Conservation (phyloP, 2,329 filamentous ascomycete species). For the Clarireedia hainanense region DNA sequence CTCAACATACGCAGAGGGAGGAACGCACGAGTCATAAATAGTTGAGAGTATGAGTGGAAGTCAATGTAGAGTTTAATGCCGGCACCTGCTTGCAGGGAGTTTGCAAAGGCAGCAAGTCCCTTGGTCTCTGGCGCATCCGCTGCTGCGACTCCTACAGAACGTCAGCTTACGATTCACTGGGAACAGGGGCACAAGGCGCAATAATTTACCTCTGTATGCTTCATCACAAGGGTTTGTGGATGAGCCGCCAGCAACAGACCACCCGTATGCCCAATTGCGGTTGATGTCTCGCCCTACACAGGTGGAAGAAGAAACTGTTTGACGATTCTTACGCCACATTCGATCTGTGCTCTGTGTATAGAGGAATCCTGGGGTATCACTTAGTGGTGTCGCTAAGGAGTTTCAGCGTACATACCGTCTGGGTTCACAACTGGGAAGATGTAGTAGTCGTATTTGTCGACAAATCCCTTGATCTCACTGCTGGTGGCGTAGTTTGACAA, state of each 20-base stretch:
- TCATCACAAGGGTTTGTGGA: conserved; percentile 44
- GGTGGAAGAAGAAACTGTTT: conserved; percentile 32
- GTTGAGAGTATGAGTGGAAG: conserved; percentile 56
- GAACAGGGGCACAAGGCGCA: background rate
- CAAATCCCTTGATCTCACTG: conserved; percentile 35
- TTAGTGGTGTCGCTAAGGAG: background rate
- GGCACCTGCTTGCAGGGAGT: conserved; percentile 34
- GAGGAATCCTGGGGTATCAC: conserved; percentile 40
- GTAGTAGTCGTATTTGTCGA: conserved; percentile 59
- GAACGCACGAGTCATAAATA: conserved; percentile 40
- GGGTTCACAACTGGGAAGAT: conserved; percentile 56
- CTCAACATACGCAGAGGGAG: background rate
- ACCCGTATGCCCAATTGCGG: conserved; percentile 48
- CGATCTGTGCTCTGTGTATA: conserved; percentile 49
- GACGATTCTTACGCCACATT: conserved; percentile 55
- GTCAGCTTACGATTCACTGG: background rate
- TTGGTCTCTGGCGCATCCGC: conserved; percentile 45
- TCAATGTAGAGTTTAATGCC: conserved; percentile 57
- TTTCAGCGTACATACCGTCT: conserved; percentile 37
- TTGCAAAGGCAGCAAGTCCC: conserved; percentile 40
- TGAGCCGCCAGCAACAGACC: conserved; percentile 39
- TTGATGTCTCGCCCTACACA: conserved; percentile 49
- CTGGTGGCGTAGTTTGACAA: conserved; percentile 37
- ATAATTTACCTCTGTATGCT: conserved; percentile 34
- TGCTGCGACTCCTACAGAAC: conserved; percentile 29